Conservation (phyloP, 768 basidiomycete species). For the Lactarius tabidus region DNA sequence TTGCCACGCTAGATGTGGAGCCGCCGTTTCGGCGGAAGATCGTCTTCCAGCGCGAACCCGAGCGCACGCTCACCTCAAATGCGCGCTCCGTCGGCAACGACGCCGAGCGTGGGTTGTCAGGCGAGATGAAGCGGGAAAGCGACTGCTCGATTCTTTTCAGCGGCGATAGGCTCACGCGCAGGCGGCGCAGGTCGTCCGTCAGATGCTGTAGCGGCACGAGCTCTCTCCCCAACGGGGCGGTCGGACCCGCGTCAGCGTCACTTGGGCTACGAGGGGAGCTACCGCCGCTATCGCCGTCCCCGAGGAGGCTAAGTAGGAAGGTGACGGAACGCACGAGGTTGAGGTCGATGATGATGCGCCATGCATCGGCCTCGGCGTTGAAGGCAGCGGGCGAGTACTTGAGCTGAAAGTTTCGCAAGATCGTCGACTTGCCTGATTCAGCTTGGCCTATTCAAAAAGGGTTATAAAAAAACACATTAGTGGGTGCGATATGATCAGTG, state of each 20-base stretch:
- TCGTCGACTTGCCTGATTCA: slow-evolving; percentile 65
- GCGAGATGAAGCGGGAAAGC: slow-evolving; percentile 43
- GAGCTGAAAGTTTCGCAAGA: slow-evolving; percentile 63
- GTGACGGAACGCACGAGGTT: slow-evolving; percentile 58
- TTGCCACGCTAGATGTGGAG: slow-evolving; percentile 23
- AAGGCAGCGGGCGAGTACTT: slow-evolving; percentile 58
- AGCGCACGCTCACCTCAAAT: slow-evolving; percentile 46
- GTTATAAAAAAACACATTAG: neutral
- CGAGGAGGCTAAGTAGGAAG: slow-evolving; percentile 41
- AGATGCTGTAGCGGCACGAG: slow-evolving; percentile 22
- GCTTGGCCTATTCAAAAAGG: slow-evolving; percentile 47
- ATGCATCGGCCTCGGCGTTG: slow-evolving; percentile 50
- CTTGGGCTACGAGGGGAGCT: slow-evolving; percentile 38
- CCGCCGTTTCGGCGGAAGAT: slow-evolving; percentile 32
- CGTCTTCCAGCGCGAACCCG: slow-evolving; percentile 46
- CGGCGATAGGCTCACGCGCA: slow-evolving; percentile 50
- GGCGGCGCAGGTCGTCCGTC: slow-evolving; percentile 38
- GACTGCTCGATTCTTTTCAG: slow-evolving; percentile 52
- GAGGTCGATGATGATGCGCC: slow-evolving; percentile 64
- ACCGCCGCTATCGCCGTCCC: slow-evolving; percentile 9
- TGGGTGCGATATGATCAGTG: neutral
- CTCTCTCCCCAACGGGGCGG: slow-evolving; percentile 5
- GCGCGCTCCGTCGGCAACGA: slow-evolving; percentile 37
- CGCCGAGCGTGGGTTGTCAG: slow-evolving; percentile 25
- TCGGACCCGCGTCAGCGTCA: slow-evolving; percentile 27